phyloP scores from a whole-genome alignment of 495 filamentous ascomycete genomes.

The Darksidea phi region DNA sequence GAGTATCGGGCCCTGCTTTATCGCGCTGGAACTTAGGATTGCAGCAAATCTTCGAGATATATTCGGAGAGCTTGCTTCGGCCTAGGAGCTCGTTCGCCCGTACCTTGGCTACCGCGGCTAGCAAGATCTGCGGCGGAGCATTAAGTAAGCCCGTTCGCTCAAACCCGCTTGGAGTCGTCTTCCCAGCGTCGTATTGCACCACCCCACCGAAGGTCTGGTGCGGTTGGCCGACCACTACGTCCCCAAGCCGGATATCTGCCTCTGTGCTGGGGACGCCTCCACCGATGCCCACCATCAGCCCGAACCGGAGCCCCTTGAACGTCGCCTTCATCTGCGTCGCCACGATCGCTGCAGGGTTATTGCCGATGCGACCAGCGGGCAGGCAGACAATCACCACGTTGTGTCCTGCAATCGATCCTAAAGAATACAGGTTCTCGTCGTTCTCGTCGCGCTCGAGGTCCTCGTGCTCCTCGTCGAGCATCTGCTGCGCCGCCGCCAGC shows the following conservation, averaged over 20 bases:
- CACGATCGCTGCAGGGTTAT: constrained; percentile 37
- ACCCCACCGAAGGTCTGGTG: constrained; percentile 37
- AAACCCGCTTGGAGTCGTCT: constrained; percentile 21
- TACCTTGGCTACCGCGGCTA: constrained; percentile 27
- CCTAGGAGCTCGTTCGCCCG: constrained; percentile 17
- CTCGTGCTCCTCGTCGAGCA: constrained; percentile 32
- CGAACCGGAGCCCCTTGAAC: constrained; percentile 47
- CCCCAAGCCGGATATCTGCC: constrained; percentile 48
- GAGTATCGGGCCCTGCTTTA: constrained; percentile 18
- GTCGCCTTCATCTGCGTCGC: constrained; percentile 43
- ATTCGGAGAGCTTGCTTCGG: constrained; percentile 20
- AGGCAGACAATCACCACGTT: constrained; percentile 43
- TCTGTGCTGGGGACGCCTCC: constrained; percentile 44
- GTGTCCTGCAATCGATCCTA: no score
- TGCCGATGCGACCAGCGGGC: constrained; percentile 47
- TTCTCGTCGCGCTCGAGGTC: constrained; percentile 12
- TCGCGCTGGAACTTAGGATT: constrained; percentile 23
- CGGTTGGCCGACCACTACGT: constrained; percentile 46
- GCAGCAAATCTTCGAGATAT: constrained; percentile 6
- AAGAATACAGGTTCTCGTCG: no score
- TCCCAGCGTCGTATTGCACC: constrained; percentile 45
- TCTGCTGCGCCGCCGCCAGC: constrained; percentile 22
- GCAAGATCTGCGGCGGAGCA: constrained; percentile 35
- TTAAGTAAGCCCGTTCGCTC: constrained; percentile 35
- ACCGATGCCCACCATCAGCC: constrained; percentile 53